These are phyloP conservation scores for Cytospora leucostoma DNA, from an alignment of 2,329 filamentous ascomycete species.

Conservation along the genomic window DNA sequence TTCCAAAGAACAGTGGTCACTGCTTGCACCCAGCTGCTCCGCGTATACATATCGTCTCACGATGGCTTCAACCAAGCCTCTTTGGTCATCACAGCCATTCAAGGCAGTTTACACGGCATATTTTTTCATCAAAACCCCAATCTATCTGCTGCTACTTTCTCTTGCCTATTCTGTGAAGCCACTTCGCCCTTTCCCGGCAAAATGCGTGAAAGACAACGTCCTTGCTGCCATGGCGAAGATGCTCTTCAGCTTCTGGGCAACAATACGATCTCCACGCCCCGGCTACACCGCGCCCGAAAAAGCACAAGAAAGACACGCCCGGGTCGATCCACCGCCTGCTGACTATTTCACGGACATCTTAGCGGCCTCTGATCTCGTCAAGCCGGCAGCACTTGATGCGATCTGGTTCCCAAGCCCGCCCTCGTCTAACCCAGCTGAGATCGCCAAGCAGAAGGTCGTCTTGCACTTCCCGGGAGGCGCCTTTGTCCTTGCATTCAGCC, in stretches of 20 bases:
- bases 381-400: conserved; percentile 26
- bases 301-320: conserved; percentile 24
- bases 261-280: conserved; percentile 24
- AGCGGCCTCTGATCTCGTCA: conserved; percentile 10
- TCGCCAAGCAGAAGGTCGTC: conserved; percentile 25
- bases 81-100: conserved; percentile 18
- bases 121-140: conserved; percentile 14
- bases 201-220: conserved; percentile 27
- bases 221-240: conserved; percentile 19
- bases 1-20: not conserved
- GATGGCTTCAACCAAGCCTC: conserved; percentile 3
- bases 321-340: conserved; percentile 19
- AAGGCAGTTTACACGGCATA: conserved; percentile 15
- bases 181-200: conserved; percentile 29
- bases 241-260: conserved; percentile 22
- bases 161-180: conserved; percentile 24
- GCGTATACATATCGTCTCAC: not conserved
- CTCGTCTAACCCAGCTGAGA: conserved; percentile 1
- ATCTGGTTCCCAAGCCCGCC: conserved; percentile 29
- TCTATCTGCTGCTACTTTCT: conserved; percentile 23
- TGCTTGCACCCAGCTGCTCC: not conserved
- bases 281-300: conserved; percentile 24
- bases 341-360: conserved; percentile 26
- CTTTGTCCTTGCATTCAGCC: conserved; percentile 30
- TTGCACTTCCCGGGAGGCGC: conserved; percentile 31